These are phyloP conservation scores for Synchytrium microbalum DNA, from an alignment of 371 early-diverging fungal species.

Conservation along the genomic window DNA sequence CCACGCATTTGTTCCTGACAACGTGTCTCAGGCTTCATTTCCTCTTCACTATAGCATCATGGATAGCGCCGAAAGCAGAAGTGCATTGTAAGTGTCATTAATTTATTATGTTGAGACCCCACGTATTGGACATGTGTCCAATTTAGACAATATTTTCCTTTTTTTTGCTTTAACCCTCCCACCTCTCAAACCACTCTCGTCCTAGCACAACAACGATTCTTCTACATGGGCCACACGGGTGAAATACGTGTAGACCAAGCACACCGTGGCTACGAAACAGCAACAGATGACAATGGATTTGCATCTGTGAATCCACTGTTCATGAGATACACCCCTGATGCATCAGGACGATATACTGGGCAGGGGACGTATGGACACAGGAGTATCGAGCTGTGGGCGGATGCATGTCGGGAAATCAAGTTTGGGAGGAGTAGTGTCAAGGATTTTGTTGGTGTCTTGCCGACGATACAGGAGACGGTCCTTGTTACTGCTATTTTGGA, in stretches of 20 bases:
- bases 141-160: too few relatives aligned
- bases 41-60: slow-evolving; percentile 25
- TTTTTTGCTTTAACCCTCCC: too few relatives aligned
- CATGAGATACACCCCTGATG: slow-evolving; percentile 42
- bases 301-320: slow-evolving; percentile 38
- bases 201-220: slow-evolving; percentile 47
- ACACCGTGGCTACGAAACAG: slow-evolving; percentile 41
- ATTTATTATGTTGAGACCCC: too few relatives aligned
- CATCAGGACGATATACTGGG: slow-evolving; percentile 38
- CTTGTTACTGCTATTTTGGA: slow-evolving; percentile 43
- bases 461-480: slow-evolving; percentile 35
- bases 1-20: slow-evolving; percentile 1
- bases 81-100: too few relatives aligned
- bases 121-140: too few relatives aligned
- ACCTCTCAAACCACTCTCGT: too few relatives aligned
- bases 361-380: slow-evolving; percentile 39
- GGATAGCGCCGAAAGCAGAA: slow-evolving; percentile 44
- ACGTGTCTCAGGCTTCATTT: slow-evolving; percentile 1
- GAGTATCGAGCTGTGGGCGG: slow-evolving; percentile 34
- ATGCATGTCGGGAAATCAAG: slow-evolving; percentile 29
- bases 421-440: slow-evolving; percentile 12
- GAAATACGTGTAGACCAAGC: slow-evolving; percentile 48
- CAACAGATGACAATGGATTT: slow-evolving; percentile 31
- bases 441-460: slow-evolving; percentile 29
- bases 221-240: slow-evolving; percentile 36